Base-by-base conservation (phyloP, 208 protist genomes). In the Trypanosoma mega region DNA sequence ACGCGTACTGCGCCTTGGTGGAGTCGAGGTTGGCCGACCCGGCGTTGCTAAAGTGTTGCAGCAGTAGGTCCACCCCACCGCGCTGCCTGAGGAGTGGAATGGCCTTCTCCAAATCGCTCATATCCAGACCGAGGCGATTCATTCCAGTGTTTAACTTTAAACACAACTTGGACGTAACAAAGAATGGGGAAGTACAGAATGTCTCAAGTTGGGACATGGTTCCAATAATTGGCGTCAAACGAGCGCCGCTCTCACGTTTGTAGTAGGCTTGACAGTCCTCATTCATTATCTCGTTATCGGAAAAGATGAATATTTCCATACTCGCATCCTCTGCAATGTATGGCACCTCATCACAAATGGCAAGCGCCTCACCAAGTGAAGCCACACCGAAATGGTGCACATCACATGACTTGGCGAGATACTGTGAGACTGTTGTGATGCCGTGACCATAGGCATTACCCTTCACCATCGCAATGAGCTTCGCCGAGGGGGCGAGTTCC, bases 131-230 rank as follows among this genome's bases (percentile, higher is more conserved):
- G 23, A 86, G 69, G 16, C 75, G 71, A 41, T 79, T 72, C 72
- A 86, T 86, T 18, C 79, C 66, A 18, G 75, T 82, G 65, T 80
- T 82, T 2, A 82, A 33, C 52, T 82, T 86, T 27, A 82, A 36
- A 36, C 60, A 80, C 53, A 86, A 57, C 20, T 76, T 72, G 0
- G 72, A 75, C 55, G 70, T 36, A 39, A 68, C 69, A 46, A 82
- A 80, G 23, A 51, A 70, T 24, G 66, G 70, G 26, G 41, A 9
- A 49, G 33, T 30, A 63, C 55, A 76, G 39, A 86, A 79, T 20
- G 72, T n/a, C 21, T 80, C 48, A 23, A 82, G 68, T 29, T 79
- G 68, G 39, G 45, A 59, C 21, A 51, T 37, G 5, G 72, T 66
- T 8, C 63, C 63, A 11, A 80, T 48, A 34, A 82, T 72, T n/a